Base-by-base conservation (phyloP, 2,329 filamentous ascomycete species). In the Fusarium secorum region DNA sequence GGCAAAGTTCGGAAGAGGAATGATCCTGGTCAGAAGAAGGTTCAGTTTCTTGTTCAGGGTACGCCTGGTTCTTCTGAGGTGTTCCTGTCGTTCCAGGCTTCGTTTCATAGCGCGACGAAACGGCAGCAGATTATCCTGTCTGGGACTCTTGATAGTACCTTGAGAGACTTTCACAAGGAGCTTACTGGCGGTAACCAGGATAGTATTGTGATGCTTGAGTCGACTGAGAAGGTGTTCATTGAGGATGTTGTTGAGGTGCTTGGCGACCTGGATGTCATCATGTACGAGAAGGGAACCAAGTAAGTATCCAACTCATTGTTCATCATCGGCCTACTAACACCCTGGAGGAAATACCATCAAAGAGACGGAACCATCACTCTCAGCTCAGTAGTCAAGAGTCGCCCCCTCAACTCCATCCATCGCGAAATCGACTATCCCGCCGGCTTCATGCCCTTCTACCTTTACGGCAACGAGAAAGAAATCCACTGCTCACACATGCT, bases 401-500 rank as follows among this genome's bases (percentile, higher is more conserved):
- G 81, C 7, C 79, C 81, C 0, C 74, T 84, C 1, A 81, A 80
- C 67, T 79, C 78, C 4, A 74, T 73, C 7, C 75, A 77, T 41
- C 81, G 79, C 1, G 78, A 80, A 10, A 53, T 64, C 2, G 56
- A 74, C 1, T 84, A 83, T 24, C 83, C 83, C 0, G 17, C 60
- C 0, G 68, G 73, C 1, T 79, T 75, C 67, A 83, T 82, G 79
- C 83, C 83, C 0, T 84, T 84, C 57, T 85, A 84, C 35, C 76
- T 84, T n/a, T 85, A 84, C 61, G 82, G 83, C 11, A 77, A 57
- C 71, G 71, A 72, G 5, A 45, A 74, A 1, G 78, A 83, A 42
- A 57, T 71, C 3, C 79, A 84, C 59, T 83, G 85, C 38, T 79
- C 82, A n/a, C 83, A 85, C 64, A 77, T 83, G 44, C 80, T 85